Base-by-base conservation (phyloP, 1,284 basidiomycete species). In the Cutaneotrichosporon cutaneum region DNA sequence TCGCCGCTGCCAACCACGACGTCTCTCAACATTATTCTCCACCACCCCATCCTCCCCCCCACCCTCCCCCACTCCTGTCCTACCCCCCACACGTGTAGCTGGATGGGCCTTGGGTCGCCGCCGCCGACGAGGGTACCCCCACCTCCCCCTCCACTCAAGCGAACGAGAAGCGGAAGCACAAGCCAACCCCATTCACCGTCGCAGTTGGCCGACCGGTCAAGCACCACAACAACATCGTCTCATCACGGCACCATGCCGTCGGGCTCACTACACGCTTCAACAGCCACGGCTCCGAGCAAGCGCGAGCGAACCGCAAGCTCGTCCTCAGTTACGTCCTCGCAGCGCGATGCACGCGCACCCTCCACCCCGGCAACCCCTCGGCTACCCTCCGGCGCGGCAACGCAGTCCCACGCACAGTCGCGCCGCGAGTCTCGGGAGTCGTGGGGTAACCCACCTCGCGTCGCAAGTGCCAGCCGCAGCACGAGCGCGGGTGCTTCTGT, bases 51-150 rank as follows among this genome's bases (percentile, higher is more conserved):
- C 22, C 14, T 51, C 9, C 48, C 18, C 7, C 26, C 26, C 13
- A 6, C 24, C 48, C 39, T 42, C 39, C 39, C 39, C 48, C 13
- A 13, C 18, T 32, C 45, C 22, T 22, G 22, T 30, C 48, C 26
- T 32, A 30, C 48, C 22, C 27, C 26, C 26, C 27, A 18, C 32
- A 51, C 24, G 26, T 16, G 24, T 51, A 51, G 13, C 35, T 27
- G 52, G 21, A 54, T 54, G 52, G 52, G 52, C 21, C 52, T 35
- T 33, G 52, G 52, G 21, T 54, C 52, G 8, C 52, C 52, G 14
- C 48, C 48, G 26, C 24, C 11, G 27, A 9, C 16, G 48, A 51
- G 48, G 48, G 26, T 27, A 30, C 27, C 48, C 13, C 48, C 26
- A n/a, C 48, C 27, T 26, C 48, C 48, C 48, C 48, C 27, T 51